Percentiles rank a stretch among this genome's conserved stretches.
phyloP scores from a whole-genome alignment of 2,329 filamentous ascomycete species.

The Lachnellula arida region DNA sequence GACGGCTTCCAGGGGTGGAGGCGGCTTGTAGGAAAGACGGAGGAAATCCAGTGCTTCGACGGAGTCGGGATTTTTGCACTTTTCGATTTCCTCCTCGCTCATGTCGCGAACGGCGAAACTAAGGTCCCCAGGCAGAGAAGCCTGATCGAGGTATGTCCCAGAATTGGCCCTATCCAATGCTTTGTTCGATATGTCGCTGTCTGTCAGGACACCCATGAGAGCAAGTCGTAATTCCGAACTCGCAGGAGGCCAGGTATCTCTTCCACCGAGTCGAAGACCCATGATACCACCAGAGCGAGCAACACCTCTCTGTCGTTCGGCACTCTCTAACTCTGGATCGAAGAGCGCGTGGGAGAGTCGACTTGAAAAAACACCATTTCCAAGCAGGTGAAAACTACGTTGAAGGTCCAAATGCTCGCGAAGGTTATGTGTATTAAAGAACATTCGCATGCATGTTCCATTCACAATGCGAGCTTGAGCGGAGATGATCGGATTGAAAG shows the following conservation, averaged over 20 bases:
- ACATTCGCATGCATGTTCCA: constrained; percentile 66
- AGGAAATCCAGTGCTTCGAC: constrained; percentile 92
- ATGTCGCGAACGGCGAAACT: constrained; percentile 85
- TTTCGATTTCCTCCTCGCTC: constrained; percentile 70
- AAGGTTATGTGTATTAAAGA: constrained; percentile 71
- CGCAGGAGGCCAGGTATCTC: constrained; percentile 86
- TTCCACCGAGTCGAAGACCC: constrained; percentile 75
- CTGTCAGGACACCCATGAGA: constrained; percentile 77
- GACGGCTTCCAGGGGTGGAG: constrained; percentile 64
- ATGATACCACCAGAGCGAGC: constrained; percentile 67
- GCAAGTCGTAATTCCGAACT: constrained; percentile 89
- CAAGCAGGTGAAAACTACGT: constrained; percentile 75
- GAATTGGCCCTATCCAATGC: constrained; percentile 25
- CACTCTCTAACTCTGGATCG: constrained; percentile 73
- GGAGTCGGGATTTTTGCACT: constrained; percentile 75
- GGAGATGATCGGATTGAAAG: constrained; percentile 68
- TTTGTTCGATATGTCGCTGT: constrained; percentile 54
- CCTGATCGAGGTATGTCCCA: constrained; percentile 29
- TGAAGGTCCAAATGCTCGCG: constrained; percentile 70
- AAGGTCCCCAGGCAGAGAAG: constrained; percentile 59
- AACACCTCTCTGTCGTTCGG: constrained; percentile 66
- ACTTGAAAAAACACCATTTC: constrained; percentile 78
- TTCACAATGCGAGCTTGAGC: constrained; percentile 76
- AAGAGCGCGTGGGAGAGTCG: constrained; percentile 80
- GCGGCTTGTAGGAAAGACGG: constrained; percentile 76